Percentiles rank a stretch among this genome's conserved stretches.
Evolutionary conservation across 1,284 basidiomycete species (phyloP).

Genomic region (Leccinum pachyderme): DNA sequence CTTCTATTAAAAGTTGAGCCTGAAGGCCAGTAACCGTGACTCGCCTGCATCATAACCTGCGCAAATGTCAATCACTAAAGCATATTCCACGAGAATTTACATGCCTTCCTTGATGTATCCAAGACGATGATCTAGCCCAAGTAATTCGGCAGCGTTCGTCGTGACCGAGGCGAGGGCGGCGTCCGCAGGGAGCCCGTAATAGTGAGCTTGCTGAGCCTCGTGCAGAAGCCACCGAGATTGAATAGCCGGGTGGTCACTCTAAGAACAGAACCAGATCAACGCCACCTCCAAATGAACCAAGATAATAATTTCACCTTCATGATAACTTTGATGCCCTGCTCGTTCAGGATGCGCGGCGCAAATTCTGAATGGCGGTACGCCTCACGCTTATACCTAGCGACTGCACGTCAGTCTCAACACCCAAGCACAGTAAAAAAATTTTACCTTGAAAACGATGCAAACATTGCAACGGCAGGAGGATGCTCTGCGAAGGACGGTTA

Average conservation of each 20-base stretch:
- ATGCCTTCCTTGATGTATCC: conserved; percentile 56
- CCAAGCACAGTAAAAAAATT: background rate
- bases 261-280: background rate
- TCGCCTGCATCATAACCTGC: conserved; percentile 36
- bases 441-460: conserved; percentile 61
- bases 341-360: conserved; percentile 27
- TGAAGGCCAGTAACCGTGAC: conserved; percentile 1
- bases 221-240: conserved; percentile 65
- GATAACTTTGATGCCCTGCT: conserved; percentile 31
- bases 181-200: conserved; percentile 49
- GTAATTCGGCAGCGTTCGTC: conserved; percentile 55
- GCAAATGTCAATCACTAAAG: conserved; percentile 1
- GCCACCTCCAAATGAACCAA: background rate
- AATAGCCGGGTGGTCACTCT: conserved; percentile 70
- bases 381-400: conserved; percentile 60
- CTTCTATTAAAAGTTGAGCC: background rate
- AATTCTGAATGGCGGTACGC: conserved; percentile 52
- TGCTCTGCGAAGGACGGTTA: conserved; percentile 36
- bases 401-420: background rate
- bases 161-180: conserved; percentile 59
- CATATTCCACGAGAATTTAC: background rate
- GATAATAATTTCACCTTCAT: conserved; percentile 43
- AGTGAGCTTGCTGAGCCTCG: conserved; percentile 70
- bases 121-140: conserved; percentile 67
- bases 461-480: conserved; percentile 76